These are phyloP conservation scores for Fallopia convolvulus DNA, from an alignment of 148 eudicot genomes.

Conservation along the genomic window DNA sequence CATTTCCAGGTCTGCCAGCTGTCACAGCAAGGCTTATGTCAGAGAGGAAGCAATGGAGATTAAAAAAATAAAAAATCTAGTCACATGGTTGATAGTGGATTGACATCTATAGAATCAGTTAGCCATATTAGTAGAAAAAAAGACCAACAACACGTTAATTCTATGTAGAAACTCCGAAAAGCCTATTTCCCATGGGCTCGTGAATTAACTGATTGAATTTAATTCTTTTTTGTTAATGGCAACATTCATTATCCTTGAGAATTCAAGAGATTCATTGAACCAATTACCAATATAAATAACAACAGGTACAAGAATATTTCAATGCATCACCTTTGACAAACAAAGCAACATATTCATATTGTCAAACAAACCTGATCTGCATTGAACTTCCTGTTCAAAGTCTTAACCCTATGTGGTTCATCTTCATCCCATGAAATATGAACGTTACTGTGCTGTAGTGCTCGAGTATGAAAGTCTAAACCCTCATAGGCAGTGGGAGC, in stretches of 20 bases:
- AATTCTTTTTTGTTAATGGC: not conserved
- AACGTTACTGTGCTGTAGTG: conserved; percentile 75
- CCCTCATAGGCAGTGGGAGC: conserved; percentile 71
- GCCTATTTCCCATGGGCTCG: not conserved
- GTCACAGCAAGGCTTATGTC: conserved; percentile 12
- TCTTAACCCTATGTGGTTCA: conserved; percentile 76
- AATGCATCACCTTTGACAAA: not conserved
- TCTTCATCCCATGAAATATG: conserved; percentile 89
- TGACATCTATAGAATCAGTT: not conserved
- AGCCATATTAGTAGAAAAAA: not conserved
- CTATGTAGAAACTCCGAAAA: not conserved
- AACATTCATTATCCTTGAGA: not conserved
- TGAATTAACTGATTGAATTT: not conserved
- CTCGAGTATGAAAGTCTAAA: conserved; percentile 69
- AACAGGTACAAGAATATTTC: not conserved
- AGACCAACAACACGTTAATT: not conserved
- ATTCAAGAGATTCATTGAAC: not conserved
- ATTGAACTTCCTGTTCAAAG: conserved; percentile 58
- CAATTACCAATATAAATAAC: not conserved
- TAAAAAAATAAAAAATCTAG: not conserved
- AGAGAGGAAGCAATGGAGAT: not conserved
- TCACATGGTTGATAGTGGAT: not conserved
- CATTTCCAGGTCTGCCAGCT: conserved; percentile 69
- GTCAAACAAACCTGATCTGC: conserved; percentile 49
- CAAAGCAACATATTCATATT: not conserved